These are phyloP conservation scores for Ceratocystis cubensis DNA, from an alignment of 2,329 filamentous ascomycete genomes.

Conservation along the genomic window DNA sequence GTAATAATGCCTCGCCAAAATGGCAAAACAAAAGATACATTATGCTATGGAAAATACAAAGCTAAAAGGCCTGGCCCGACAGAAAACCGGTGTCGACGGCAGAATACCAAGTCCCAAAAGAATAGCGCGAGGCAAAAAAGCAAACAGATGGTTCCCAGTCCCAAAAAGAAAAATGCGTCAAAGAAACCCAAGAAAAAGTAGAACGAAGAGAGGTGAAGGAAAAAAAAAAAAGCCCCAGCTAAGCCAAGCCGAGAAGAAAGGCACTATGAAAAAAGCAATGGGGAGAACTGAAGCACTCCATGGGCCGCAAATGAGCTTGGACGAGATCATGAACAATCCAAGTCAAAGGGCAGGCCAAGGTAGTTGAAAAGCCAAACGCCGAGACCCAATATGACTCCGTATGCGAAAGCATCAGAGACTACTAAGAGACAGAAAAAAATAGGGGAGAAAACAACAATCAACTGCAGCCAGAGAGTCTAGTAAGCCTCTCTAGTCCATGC, in stretches of 20 bases:
- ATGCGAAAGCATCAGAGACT: neutral
- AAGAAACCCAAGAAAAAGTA: neutral
- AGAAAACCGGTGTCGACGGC: conserved; percentile 4
- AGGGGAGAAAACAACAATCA: conserved; percentile 9
- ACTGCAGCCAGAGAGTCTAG: neutral
- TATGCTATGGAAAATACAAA: neutral
- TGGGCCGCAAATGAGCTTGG: conserved; percentile 3
- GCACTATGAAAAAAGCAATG: neutral
- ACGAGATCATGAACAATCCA: conserved; percentile 18
- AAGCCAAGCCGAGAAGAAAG: neutral
- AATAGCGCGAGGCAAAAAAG: neutral
- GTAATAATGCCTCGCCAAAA: neutral
- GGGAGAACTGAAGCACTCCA: neutral
- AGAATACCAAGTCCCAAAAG: neutral
- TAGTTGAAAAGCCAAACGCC: neutral
- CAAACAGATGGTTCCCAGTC: neutral
- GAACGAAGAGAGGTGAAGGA: neutral
- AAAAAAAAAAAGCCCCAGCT: neutral
- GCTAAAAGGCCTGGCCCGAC: conserved; percentile 3
- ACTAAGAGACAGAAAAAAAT: neutral
- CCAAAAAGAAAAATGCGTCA: neutral
- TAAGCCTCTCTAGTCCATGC: conserved; percentile 30
- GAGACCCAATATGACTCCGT: neutral
- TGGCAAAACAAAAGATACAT: neutral
- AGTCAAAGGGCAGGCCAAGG: neutral